Base-by-base conservation (phyloP, 805 yeast genomes). In the Ogataea pignaliae region DNA sequence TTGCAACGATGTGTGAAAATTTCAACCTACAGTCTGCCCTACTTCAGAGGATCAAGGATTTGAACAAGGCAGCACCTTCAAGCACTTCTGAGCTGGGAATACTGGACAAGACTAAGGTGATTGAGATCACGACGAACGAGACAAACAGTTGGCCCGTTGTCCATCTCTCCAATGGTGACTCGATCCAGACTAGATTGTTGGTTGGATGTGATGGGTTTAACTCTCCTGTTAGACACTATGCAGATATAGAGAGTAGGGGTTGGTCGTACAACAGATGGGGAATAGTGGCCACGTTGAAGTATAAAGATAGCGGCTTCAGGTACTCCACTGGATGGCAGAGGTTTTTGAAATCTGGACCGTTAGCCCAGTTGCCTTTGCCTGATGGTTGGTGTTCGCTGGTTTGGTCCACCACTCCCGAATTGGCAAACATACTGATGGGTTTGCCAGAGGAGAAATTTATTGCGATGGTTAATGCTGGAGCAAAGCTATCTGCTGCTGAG, bases 151-250 rank as follows among this genome's bases (percentile, higher is more conserved):
- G 97, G 96, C 97, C 97, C 1, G 59, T 79, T 9, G 81, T 91
- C 12, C 69, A 75, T 21, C 68, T 90, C 12, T 76, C 78, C 12
- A 76, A 76, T 49, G 97, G 96, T 1, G 75, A 76, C 12, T 51
- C 58, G 11, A 70, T 83, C 40, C 76, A 78, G 55, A 76, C 96
- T 0, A 72, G 96, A 43, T 70, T 90, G n/a, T 69, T 90, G 16
- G 79, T 93, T 13, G 99, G 99, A 9, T 96, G 97, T 34, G 99
- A 93, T 62, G 99, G 99, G 1, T 88, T 81, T 62, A 88, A 89
- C 62, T 89, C 97, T 1, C 97, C 97, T 0, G 98, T 86, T 6
- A 75, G 97, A 39, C 73, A 76, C 50, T 90, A 76, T 57, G 84
- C 97, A 0, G 81, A 78, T 2, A 89, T 93, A 43, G 83, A 81